phyloP scores from a whole-genome alignment of 805 yeast species.

The Wickerhamiella lipophila region DNA sequence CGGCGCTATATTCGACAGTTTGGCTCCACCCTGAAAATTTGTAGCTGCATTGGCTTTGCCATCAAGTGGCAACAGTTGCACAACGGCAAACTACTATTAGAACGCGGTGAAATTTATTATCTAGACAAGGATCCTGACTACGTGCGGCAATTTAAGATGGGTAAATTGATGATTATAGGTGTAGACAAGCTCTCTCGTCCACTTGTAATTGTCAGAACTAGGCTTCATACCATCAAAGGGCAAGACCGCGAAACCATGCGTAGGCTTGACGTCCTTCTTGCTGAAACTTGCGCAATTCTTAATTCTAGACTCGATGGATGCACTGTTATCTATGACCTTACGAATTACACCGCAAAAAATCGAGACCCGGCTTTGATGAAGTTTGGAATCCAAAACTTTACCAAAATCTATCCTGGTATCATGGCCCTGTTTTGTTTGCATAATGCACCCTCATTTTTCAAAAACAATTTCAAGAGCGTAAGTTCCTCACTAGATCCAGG shows the following conservation, averaged over 20 bases:
- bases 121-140: not conserved
- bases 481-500: constrained; percentile 95
- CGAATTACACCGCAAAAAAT: constrained; percentile 64
- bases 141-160: not conserved
- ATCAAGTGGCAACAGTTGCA: not conserved
- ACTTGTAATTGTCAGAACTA: not conserved
- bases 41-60: constrained; percentile 17
- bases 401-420: constrained; percentile 3
- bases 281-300: constrained; percentile 23
- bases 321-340: constrained; percentile 58
- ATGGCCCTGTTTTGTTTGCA: not conserved
- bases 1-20: constrained; percentile 1
- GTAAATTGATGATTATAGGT: not conserved
- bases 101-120: constrained; percentile 4
- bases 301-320: constrained; percentile 53
- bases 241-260: not conserved
- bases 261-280: not conserved
- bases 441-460: not conserved
- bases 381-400: constrained; percentile 27
- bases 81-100: not conserved
- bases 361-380: constrained; percentile 74
- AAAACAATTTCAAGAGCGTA: constrained; percentile 24
- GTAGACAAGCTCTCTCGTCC: not conserved
- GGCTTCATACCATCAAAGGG: not conserved
- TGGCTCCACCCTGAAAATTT: not conserved